Evolutionary conservation across 2,329 filamentous ascomycete genomes (phyloP), one percentile per base, ranked within the genome.

Genomic region (Phoma sp.): DNA sequence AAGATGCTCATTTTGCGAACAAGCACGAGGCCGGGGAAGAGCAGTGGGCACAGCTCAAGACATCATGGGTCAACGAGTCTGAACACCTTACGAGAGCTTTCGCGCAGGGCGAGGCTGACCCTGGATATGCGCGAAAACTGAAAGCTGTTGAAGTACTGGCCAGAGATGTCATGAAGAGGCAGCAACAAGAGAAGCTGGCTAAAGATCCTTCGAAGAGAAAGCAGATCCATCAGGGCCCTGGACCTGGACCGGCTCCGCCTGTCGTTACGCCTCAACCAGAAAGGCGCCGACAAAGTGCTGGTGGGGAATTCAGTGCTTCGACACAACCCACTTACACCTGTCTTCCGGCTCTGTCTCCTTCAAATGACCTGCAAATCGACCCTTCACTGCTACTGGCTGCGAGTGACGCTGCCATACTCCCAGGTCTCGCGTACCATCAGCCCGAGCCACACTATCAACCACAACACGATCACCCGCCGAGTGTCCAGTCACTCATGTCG

Each of bases 91-190:
- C 80, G 53, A 77, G 73, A 7, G 81, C 86, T 9, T 75, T 91
- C 8, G 78, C 79, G 41, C 75, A 78, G 0, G 81, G 79, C 3
- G 76, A 80, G 13, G 73, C 78, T 1, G 84, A 88, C 58, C 80
- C 83, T 2, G 77, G 82, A 21, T 80, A 85, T 51, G 67, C 75
- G 21, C 74, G 79, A 40, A 90, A 87, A 70, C 70, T 85, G 31
- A 87, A 84, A 61, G 88, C 88, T 1, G 73, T 93, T 41, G 88
- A 93, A 58, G 80, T 89, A 0, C 76, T 95, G 3, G 89, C 88
- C 47, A 83, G 87, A 46, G 90, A 94, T 74, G 88, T 91, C 17
- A 88, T 91, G 82, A 93, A 93, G 76, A 82, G 91, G 43, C 81
- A 89, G 48, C 84, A 88, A 32, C 88, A 91, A 64, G 87, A 90